Evolutionary conservation across 1,284 basidiomycete genomes (phyloP), one percentile per base, ranked within the genome.

Genomic region (Marasmius oreades): DNA sequence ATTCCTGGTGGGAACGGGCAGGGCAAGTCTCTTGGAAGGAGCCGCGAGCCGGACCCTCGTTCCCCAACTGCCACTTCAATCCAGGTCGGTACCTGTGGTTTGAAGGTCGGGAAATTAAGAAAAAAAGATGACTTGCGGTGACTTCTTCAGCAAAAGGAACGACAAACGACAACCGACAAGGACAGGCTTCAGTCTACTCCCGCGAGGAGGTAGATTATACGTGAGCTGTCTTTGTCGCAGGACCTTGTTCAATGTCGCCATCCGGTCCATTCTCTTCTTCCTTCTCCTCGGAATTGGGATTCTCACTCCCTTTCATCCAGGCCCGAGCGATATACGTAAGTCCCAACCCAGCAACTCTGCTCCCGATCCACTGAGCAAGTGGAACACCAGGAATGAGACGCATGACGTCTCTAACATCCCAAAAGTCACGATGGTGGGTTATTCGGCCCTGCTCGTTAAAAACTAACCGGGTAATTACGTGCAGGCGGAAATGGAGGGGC

Each of bases 391-490:
- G 88, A 7, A 90, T 67, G 44, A 90, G 77, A 31, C 81, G 82
- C 62, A 88, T 72, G 58, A 88, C 73, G 63, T 90, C 88, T 66
- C 84, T 76, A 61, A 88, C 75, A 65, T 90, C 86, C 87, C 86
- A 90, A 46, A 87, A 78, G 64, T 90, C 88, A 26, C 86, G 78
- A 63, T 90, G 89, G 62, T 85, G 79, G 1, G 85, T 85, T 53
- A 91, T 84, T 54, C 78, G 79, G 11, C 84, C 86, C 65, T 84
- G 84, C 62, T 90, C 88, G 67, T 90, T 90, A 68, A 91, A 89
- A 28, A 79, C 78, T 20, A 90, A 77, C 22, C 83, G 79, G 7
- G 88, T 87, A 54, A 86, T 76, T 47, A 90, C 78, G 46, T 78
- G 86, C 11, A 90, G 77, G 62, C 79, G 75, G 59, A 88, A 75